phyloP scores from a whole-genome alignment of 352 stramenopile genomes.

The Pythium monospermum region DNA sequence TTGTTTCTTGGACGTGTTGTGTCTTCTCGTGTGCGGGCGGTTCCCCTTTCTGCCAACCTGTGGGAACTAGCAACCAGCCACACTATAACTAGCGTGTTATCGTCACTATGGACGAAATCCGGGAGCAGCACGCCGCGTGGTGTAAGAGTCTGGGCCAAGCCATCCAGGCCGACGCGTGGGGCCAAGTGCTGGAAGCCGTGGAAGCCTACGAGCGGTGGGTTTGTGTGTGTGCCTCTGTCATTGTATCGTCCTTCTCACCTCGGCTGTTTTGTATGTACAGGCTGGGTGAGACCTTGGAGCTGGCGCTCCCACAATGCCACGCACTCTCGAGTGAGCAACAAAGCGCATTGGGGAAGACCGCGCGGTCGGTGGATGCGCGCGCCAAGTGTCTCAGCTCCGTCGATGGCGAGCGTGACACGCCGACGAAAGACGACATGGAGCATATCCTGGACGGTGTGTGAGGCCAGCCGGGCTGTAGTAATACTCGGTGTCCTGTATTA shows the following conservation, averaged over 20 bases:
- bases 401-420: slow-evolving; percentile 39
- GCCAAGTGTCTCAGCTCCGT: slow-evolving; percentile 52
- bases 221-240: neutral
- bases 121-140: slow-evolving; percentile 49
- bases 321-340: slow-evolving; percentile 39
- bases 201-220: slow-evolving; percentile 65
- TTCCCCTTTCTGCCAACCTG: no score
- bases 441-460: slow-evolving; percentile 44
- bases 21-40: no score
- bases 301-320: slow-evolving; percentile 34
- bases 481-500: neutral
- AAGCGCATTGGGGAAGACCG: slow-evolving; percentile 14
- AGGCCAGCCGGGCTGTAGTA: neutral
- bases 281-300: slow-evolving; percentile 31
- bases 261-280: slow-evolving; percentile 11
- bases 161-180: slow-evolving; percentile 60
- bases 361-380: slow-evolving; percentile 43
- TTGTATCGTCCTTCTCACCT: neutral
- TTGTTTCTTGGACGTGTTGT: no score
- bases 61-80: no score
- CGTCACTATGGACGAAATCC: slow-evolving; percentile 36
- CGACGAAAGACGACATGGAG: slow-evolving; percentile 69
- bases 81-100: no score
- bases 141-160: slow-evolving; percentile 50
- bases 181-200: slow-evolving; percentile 70